Evolutionary conservation across 75 land plant species (phyloP), one percentile per base, ranked within the genome.

Genomic region (Picea sitchensis): DNA sequence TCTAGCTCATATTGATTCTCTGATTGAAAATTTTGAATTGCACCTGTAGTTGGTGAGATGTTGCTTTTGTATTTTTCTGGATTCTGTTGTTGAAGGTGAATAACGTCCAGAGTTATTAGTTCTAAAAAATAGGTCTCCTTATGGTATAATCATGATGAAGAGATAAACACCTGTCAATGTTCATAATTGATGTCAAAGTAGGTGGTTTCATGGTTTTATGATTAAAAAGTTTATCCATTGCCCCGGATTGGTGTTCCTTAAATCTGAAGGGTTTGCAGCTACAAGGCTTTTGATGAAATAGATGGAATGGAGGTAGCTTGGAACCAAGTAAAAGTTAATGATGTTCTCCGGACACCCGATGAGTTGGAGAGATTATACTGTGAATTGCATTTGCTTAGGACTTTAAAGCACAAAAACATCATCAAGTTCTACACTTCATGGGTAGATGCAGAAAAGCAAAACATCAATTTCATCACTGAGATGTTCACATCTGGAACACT

Each of bases 291-390:
- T 61, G 99, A 96, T 81, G 92, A 92, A 86, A 77, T 81, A 30
- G 85, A 87, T 67, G 98, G 98, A 36, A 90, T 89, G 57, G 98
- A 96, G 81, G 98, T 96, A n/a, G 98, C 98, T 36, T 96, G 98
- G 98, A 96, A 89, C 79, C 94, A 94, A 78, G 87, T 91, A 14
- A 87, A 86, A 58, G 83, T 96, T 23, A 84, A 82, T 57, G 88
- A 90, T 59, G 87, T 92, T 38, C 79, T 92, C 32, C 88, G 83
- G 34, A 92, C 95, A 21, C 89, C 92, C 0, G 93, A 94, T 57
- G 94, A 91, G 36, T 76, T 94, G 67, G 88, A 96, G 78, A 87
- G 98, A 12, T 79, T 94, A 51, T 94, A 94, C 80, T 94, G 95
- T 0, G 98, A 96, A 63, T 94, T 96, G 58, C 94, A 96, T 60